phyloP scores from a whole-genome alignment of 192 early-diverging fungal species.

The Gryganskiella cystojenkinii region DNA sequence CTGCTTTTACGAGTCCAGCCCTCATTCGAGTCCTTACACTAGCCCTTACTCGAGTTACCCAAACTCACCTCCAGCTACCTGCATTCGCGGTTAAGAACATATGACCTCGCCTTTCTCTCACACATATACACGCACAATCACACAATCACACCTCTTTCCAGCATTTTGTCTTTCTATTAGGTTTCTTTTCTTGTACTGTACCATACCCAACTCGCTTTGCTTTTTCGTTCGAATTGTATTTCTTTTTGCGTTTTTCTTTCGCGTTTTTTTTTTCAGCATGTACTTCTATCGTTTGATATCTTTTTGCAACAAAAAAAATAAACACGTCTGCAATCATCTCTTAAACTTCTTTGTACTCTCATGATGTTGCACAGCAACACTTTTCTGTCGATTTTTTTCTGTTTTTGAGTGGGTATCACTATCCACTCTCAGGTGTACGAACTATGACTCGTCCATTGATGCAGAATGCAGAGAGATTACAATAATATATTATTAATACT shows the following conservation, averaged over 20 bases:
- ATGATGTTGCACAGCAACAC: no score
- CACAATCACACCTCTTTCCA: background rate
- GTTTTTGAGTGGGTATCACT: no score
- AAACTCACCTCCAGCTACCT: constrained; percentile 41
- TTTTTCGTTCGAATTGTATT: background rate
- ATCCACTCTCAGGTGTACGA: no score
- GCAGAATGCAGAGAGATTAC: no score
- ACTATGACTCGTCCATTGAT: no score
- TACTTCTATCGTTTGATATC: background rate
- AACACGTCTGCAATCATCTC: background rate
- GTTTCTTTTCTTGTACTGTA: constrained; percentile 15
- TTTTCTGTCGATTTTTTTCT: no score
- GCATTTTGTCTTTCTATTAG: constrained; percentile 1
- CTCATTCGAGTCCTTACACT: constrained; percentile 7
- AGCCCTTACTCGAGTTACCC: constrained; percentile 46
- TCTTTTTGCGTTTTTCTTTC: constrained; percentile 2
- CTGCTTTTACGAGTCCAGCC: constrained; percentile 62
- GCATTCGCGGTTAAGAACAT: constrained; percentile 29
- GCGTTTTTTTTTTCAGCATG: background rate
- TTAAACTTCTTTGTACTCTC: no score
- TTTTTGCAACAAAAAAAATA: background rate
- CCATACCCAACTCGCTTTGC: background rate
- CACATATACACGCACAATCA: no score
- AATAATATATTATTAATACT: background rate
- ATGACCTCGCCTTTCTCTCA: constrained; percentile 14